Conservation (phyloP, 371 early-diverging fungal species). For the Enterospora canceri region DNA sequence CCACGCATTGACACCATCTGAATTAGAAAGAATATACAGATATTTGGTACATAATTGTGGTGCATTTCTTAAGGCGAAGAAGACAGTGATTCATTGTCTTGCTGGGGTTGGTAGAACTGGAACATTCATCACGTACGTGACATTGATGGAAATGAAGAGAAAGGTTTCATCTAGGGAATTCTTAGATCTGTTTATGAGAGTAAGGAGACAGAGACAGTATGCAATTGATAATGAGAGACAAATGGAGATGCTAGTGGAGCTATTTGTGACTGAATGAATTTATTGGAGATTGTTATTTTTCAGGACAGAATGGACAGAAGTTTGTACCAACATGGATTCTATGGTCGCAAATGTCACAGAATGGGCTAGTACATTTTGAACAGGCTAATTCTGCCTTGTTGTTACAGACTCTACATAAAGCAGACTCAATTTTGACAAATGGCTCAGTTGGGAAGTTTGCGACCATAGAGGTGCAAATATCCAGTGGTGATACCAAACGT, state of each 20-base stretch:
- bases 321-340: constrained; percentile 40
- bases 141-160: constrained; percentile 58
- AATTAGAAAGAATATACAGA: constrained; percentile 22
- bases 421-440: constrained; percentile 7
- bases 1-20: neutral
- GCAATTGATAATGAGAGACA: constrained; percentile 41
- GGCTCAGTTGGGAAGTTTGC: constrained; percentile 39
- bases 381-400: constrained; percentile 16
- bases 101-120: constrained; percentile 94
- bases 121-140: constrained; percentile 65
- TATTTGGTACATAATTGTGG: neutral
- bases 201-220: constrained; percentile 40
- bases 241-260: constrained; percentile 20
- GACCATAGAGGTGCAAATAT: constrained; percentile 38
- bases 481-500: constrained; percentile 40
- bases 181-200: constrained; percentile 38
- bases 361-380: constrained; percentile 25
- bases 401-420: constrained; percentile 27
- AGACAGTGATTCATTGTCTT: constrained; percentile 70
- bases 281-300: neutral
- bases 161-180: constrained; percentile 28
- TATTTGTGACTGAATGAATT: neutral
- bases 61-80: constrained; percentile 37
- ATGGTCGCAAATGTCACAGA: constrained; percentile 40
- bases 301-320: constrained; percentile 49